Base-by-base conservation (phyloP, 176 grass and related monocot genomes). In the Carex parvula region DNA sequence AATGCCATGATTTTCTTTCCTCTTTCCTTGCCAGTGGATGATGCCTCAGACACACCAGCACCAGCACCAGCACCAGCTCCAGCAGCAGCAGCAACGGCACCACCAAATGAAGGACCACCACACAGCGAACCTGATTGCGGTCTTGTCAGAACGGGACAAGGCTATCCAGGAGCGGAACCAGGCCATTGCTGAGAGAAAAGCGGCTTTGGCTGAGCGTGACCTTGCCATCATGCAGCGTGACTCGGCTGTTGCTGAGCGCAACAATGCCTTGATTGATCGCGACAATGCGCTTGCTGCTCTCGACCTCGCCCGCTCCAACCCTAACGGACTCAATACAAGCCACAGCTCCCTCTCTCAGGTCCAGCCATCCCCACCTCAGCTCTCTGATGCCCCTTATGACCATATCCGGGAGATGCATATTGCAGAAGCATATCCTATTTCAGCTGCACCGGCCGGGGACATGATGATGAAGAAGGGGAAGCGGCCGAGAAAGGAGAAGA, bases 151-250 rank as follows among this genome's bases (percentile, higher is more conserved):
- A 58, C 93, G 91, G 35, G 92, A 97, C 44, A 97, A 48, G 83
- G 94, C 92, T 30, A 90, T 97, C 56, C 86, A 90, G 81, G 89
- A 97, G 70, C 91, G 90, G 9, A 89, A 97, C 53, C 88, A 89
- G 84, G 92, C 94, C 79, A 81, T 97, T 13, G 90, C 89, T n/a
- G 92, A 97, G 80, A 97, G 84, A 84, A 97, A 92, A 88, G 92
- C 92, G 79, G 92, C 92, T 18, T 64, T 94, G 68, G 90, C 92
- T 56, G 92, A 97, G 85, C 89, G 85, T 59, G 94, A 97, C 61
- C 90, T 94, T 76, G 94, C 92, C 2, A 89, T 94, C 35, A 70
- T 61, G 22, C 90, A 97, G 70, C 92, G 94, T 70, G 92, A 97
- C 86, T 81, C 94, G 79, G 94, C 94, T 57, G 90, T 92, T 59